These are phyloP conservation scores for Penicillium cinerascens DNA, from an alignment of 495 filamentous ascomycete genomes.

Conservation along the genomic window DNA sequence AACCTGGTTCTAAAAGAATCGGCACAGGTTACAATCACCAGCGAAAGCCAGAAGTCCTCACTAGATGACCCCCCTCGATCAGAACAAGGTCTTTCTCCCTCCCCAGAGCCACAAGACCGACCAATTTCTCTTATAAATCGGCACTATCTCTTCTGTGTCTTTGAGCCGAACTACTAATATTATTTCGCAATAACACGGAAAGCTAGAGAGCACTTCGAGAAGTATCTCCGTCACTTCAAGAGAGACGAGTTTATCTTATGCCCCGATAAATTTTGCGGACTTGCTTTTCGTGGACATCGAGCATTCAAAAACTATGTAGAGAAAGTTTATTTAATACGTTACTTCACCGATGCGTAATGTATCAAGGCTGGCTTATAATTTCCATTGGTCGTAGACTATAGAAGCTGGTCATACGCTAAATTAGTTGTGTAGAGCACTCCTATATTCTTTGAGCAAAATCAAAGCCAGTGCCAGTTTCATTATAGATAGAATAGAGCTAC, in stretches of 20 bases:
- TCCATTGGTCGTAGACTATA: too few relatives aligned
- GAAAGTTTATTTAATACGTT: constrained; percentile 1
- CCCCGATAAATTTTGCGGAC: constrained; percentile 1
- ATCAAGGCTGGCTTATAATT: not conserved
- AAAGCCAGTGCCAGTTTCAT: too few relatives aligned
- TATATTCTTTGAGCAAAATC: too few relatives aligned
- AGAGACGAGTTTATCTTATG: not conserved
- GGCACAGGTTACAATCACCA: not conserved
- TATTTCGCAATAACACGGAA: not conserved
- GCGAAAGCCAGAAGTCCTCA: not conserved
- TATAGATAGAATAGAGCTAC: too few relatives aligned
- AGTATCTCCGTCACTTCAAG: not conserved
- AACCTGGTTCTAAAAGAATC: not conserved
- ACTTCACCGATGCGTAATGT: constrained; percentile 1
- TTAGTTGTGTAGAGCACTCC: too few relatives aligned
- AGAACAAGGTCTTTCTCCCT: constrained; percentile 1
- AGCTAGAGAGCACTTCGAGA: constrained; percentile 3
- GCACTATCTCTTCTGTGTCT: constrained; percentile 2
- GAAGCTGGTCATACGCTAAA: too few relatives aligned
- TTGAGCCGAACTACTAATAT: constrained; percentile 2
- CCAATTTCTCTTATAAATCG: constrained; percentile 4
- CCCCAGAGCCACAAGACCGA: not conserved
- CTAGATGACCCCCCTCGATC: not conserved
- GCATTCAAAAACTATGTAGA: constrained; percentile 3
- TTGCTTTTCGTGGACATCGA: constrained; percentile 1